Conservation (phyloP, 495 filamentous ascomycete species). For the Astrothelium macrocarpum region DNA sequence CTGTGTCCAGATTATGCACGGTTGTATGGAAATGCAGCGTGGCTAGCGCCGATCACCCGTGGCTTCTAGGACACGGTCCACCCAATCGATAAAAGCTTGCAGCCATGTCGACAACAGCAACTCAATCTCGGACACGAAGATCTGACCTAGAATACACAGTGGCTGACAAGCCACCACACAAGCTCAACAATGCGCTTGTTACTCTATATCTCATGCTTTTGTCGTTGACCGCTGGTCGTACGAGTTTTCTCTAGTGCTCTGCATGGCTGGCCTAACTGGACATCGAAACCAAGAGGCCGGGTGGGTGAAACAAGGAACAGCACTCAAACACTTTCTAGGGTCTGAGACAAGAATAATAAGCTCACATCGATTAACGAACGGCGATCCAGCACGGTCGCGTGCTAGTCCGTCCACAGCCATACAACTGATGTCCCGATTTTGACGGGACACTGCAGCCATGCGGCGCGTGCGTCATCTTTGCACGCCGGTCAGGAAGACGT, state of each 20-base stretch:
- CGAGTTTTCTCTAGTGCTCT: no score
- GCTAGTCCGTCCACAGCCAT: neutral
- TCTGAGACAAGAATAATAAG: conserved; percentile 6
- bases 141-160: neutral
- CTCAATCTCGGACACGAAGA: neutral
- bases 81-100: neutral
- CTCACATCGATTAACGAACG: neutral
- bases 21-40: neutral
- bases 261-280: no score
- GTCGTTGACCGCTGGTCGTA: no score
- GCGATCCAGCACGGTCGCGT: neutral
- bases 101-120: neutral
- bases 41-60: neutral
- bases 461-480: neutral
- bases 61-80: neutral
- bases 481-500: neutral
- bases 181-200: neutral
- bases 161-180: neutral
- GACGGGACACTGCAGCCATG: neutral
- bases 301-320: conserved; percentile 1
- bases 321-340: neutral
- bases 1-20: neutral
- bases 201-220: no score
- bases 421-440: neutral
- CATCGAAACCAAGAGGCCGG: no score